Percentiles rank a stretch among this genome's conserved stretches.
Evolutionary conservation across 768 basidiomycete species (phyloP).

Genomic region (Leccinum ochraceum): DNA sequence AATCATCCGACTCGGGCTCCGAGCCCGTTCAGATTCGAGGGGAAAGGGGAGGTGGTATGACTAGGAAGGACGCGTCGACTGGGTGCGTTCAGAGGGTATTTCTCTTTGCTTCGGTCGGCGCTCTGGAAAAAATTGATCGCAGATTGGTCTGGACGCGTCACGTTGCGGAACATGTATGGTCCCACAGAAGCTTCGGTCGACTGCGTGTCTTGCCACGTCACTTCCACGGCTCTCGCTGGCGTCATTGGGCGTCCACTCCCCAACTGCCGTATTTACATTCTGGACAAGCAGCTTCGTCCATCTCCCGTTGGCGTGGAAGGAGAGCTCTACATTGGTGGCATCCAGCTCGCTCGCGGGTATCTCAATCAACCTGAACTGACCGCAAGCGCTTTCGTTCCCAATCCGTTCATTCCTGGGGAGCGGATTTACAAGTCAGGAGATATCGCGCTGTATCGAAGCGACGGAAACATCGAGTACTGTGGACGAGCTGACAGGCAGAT

Average conservation of each 20-base stretch:
- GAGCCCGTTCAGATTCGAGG: background rate
- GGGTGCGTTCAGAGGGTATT: background rate
- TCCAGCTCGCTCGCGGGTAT: slow-evolving; percentile 24
- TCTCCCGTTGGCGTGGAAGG: slow-evolving; percentile 32
- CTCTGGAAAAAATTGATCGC: slow-evolving; percentile 24
- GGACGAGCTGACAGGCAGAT: slow-evolving; percentile 37
- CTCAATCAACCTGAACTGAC: slow-evolving; percentile 32
- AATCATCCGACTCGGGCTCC: background rate
- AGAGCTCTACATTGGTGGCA: slow-evolving; percentile 25
- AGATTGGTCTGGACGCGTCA: slow-evolving; percentile 28
- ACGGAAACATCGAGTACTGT: slow-evolving; percentile 32
- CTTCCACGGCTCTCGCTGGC: slow-evolving; percentile 19
- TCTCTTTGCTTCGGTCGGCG: background rate
- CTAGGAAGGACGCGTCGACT: background rate
- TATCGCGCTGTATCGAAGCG: slow-evolving; percentile 27
- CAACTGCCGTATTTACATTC: slow-evolving; percentile 30
- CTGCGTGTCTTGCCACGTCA: slow-evolving; percentile 29
- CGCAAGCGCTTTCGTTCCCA: slow-evolving; percentile 26
- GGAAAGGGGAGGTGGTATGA: background rate
- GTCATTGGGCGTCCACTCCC: slow-evolving; percentile 35
- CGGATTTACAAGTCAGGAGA: slow-evolving; percentile 36
- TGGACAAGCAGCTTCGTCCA: slow-evolving; percentile 30
- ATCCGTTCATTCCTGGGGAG: slow-evolving; percentile 32
- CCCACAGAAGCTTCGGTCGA: slow-evolving; percentile 35
- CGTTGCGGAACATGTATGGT: slow-evolving; percentile 36